Percentiles rank a stretch among this genome's conserved stretches.
These are phyloP conservation scores for Escovopsis sp. DNA, from an alignment of 2,329 filamentous ascomycete species.

Conservation along the genomic window DNA sequence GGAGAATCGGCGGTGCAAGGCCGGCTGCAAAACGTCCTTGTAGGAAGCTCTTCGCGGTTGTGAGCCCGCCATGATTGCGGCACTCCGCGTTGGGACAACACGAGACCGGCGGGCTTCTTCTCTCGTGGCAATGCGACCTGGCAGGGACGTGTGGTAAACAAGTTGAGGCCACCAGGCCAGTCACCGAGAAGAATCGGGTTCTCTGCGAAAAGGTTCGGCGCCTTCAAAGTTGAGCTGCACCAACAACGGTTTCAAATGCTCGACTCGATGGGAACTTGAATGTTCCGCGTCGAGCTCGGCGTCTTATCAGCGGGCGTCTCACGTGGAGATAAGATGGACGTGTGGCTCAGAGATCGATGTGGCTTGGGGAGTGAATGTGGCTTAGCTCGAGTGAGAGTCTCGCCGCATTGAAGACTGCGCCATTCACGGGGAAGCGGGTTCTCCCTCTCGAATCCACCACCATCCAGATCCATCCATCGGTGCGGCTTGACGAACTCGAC, in stretches of 20 bases:
- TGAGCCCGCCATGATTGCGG: conserved; percentile 35
- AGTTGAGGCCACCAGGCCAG: conserved; percentile 19
- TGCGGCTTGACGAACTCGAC: too few species aligned
- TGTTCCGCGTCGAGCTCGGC: conserved; percentile 7
- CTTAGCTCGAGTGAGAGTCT: too few species aligned
- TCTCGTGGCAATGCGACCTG: not conserved
- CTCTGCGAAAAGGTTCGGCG: not conserved
- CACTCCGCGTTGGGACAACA: conserved; percentile 17
- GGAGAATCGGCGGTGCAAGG: conserved; percentile 74
- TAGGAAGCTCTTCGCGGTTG: conserved; percentile 49
- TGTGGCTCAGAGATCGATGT: too few species aligned
- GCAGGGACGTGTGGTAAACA: conserved; percentile 13
- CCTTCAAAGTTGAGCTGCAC: conserved; percentile 1
- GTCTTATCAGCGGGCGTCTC: conserved; percentile 8
- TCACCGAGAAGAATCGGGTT: conserved; percentile 9
- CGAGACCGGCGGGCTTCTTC: not conserved
- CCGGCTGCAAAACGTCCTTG: conserved; percentile 81
- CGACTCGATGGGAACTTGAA: too few species aligned
- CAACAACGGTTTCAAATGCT: too few species aligned
- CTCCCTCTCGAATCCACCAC: too few species aligned
- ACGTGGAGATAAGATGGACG: conserved; percentile 15
- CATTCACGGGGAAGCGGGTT: not conserved
- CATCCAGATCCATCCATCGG: too few species aligned
- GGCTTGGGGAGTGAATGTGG: too few species aligned
- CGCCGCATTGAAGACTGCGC: not conserved